A percentile compares a stretch with the other conserved stretches of the same genome.
phyloP scores from a whole-genome alignment of 371 early-diverging fungal genomes.

The Mucor sp. region DNA sequence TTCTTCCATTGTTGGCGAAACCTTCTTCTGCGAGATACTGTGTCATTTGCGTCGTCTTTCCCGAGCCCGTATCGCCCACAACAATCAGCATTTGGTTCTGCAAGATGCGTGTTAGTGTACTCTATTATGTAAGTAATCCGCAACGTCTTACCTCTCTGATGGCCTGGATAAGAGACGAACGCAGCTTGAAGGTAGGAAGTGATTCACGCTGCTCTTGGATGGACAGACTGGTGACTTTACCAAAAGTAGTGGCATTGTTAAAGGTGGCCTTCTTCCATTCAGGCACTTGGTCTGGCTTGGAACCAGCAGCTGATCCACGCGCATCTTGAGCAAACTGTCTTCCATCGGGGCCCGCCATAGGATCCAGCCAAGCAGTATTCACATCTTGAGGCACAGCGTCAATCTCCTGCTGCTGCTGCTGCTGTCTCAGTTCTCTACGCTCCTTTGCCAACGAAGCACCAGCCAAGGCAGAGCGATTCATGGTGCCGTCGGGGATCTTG shows the following conservation, averaged over 20 bases:
- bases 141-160: conserved; percentile 59
- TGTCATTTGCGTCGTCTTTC: conserved; percentile 99
- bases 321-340: conserved; percentile 91
- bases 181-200: conserved; percentile 86
- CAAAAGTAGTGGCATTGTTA: conserved; percentile 88
- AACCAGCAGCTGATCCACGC: conserved; percentile 60
- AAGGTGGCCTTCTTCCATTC: conserved; percentile 94
- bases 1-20: conserved; percentile 79
- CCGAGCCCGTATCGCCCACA: conserved; percentile 98
- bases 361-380: conserved; percentile 92
- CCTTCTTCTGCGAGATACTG: conserved; percentile 98
- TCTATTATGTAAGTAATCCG: not conserved
- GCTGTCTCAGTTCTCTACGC: conserved; percentile 85
- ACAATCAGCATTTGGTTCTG: conserved; percentile 91
- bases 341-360: conserved; percentile 89
- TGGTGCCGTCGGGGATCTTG: conserved; percentile 94
- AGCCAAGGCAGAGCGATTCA: conserved; percentile 94
- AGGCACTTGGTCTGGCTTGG: conserved; percentile 72
- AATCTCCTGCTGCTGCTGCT: conserved; percentile 86
- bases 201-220: conserved; percentile 94
- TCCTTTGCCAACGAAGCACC: conserved; percentile 94
- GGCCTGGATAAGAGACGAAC: conserved; percentile 81
- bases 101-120: not conserved
- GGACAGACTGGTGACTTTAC: conserved; percentile 83
- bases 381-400: conserved; percentile 90